Evolutionary conservation across 1,284 basidiomycete species (phyloP).

Genomic region (Sparassis latifolia): DNA sequence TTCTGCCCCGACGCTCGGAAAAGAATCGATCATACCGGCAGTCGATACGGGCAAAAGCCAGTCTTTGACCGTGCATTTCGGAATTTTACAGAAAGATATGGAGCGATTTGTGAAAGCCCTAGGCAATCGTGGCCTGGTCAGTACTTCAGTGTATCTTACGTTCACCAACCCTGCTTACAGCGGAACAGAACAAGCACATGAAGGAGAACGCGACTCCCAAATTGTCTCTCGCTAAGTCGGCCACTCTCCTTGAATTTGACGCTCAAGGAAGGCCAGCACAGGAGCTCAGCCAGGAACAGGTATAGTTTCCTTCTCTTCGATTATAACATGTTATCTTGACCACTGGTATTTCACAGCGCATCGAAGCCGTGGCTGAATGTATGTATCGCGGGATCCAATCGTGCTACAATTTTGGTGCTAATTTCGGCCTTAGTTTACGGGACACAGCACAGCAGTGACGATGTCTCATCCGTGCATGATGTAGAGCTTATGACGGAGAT

Average conservation of each 20-base stretch:
- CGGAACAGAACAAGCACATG: slow-evolving; percentile 1
- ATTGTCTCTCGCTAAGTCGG: slow-evolving; percentile 13
- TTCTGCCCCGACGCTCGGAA: background rate
- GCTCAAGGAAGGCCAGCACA: slow-evolving; percentile 9
- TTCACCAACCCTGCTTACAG: background rate
- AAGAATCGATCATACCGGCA: background rate
- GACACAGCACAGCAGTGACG: slow-evolving; percentile 8
- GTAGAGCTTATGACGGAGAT: background rate
- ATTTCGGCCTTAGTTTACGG: slow-evolving; percentile 1
- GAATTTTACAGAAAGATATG: slow-evolving; percentile 27
- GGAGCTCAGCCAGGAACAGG: slow-evolving; percentile 15
- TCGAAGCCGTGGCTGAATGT: slow-evolving; percentile 17
- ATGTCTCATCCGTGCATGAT: background rate
- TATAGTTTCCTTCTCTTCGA: background rate
- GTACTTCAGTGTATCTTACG: background rate
- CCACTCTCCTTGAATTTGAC: slow-evolving; percentile 15
- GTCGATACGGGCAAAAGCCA: slow-evolving; percentile 9
- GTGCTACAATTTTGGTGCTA: background rate
- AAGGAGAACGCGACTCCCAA: slow-evolving; percentile 7
- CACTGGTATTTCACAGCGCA: slow-evolving; percentile 8
- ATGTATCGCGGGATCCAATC: background rate
- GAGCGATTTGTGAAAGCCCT: slow-evolving; percentile 35
- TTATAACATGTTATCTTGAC: background rate
- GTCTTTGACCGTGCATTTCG: slow-evolving; percentile 27
- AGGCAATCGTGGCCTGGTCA: slow-evolving; percentile 37